Evolutionary conservation across 192 early-diverging fungal genomes (phyloP), one percentile per base, ranked within the genome.

Genomic region (Coemansia sp.): DNA sequence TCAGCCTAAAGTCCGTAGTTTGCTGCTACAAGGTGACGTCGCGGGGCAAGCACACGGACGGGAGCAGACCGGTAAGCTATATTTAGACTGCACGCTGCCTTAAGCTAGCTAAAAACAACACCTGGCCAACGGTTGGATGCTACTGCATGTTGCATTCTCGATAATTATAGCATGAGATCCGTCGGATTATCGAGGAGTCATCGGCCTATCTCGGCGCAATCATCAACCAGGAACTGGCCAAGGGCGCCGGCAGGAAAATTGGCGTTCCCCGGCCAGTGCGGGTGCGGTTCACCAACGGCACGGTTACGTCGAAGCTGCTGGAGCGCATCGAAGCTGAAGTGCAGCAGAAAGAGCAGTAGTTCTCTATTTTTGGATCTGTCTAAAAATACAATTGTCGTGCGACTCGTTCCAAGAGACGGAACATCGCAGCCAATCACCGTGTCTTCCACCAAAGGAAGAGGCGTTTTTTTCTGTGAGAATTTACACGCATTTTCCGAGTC

Each of bases 1-100:
- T 70, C 40, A 76, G 59, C 51, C 30, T 76, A 21, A 69, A 56
- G 32, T 54, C 55, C 6, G 74, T 49, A 30, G 38, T 66, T 11
- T 76, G 74, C 62, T 66, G 58, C 60, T 76, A 70, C 63, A 61
- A 59, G 55, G 55, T 74, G 20, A 74, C 71, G 44, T 21, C 6
- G 47, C 56, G 17, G 48, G 47, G 51, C 7, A 36, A 28, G 23
- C 44, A 9, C 10, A 51, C 57, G 7, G 60, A 59, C 18, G 11
- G 12, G 1, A 34, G 56, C 23, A 58, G 43, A 44, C 46, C 61
- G 49, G 69, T 71, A 71, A 55, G 69, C 20, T 45, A 21, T 45
- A 45, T 21, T 45, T 45, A 39, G 37, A 39, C 37, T 39, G 2
- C 23, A 26, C 23, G 1, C 23, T 26, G 4, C 23, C 4, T 26